Evolutionary conservation across 306 rosid species (phyloP).

Genomic region (Lablab purpureus): DNA sequence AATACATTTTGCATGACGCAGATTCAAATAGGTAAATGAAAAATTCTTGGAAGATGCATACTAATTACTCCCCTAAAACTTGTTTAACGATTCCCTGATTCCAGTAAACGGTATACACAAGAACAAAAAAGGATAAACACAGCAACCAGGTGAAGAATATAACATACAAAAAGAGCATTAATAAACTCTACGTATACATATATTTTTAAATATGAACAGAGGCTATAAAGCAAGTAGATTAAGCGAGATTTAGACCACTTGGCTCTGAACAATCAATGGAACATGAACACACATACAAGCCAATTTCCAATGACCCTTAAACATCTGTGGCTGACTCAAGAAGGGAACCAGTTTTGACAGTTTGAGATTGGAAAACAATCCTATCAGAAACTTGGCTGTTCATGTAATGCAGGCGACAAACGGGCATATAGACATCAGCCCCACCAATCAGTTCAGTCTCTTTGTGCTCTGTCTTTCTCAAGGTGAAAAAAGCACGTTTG

Average conservation of each 20-base stretch:
- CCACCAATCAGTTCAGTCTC: slow-evolving; percentile 83
- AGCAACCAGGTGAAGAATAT: no score
- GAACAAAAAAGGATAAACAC: no score
- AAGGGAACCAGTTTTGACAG: slow-evolving; percentile 30
- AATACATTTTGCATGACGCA: no score
- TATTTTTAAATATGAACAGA: background rate
- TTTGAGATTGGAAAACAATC: slow-evolving; percentile 57
- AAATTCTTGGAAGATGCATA: no score
- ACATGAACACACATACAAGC: slow-evolving; percentile 5
- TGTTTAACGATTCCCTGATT: no score
- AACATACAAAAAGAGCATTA: background rate
- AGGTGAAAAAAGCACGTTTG: slow-evolving; percentile 84
- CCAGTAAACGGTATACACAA: no score
- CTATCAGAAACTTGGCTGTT: slow-evolving; percentile 63
- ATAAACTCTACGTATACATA: background rate
- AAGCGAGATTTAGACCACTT: slow-evolving; percentile 9
- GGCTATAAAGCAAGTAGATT: background rate
- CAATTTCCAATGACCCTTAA: slow-evolving; percentile 36
- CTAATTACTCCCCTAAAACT: no score
- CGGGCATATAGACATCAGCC: slow-evolving; percentile 87
- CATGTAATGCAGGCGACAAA: slow-evolving; percentile 77
- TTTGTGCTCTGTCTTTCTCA: slow-evolving; percentile 71
- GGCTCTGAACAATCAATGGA: background rate
- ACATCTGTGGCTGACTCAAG: slow-evolving; percentile 50
- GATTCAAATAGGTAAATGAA: no score